Base-by-base conservation (phyloP, 768 basidiomycete species). In the Suillus fuscotomentosus region DNA sequence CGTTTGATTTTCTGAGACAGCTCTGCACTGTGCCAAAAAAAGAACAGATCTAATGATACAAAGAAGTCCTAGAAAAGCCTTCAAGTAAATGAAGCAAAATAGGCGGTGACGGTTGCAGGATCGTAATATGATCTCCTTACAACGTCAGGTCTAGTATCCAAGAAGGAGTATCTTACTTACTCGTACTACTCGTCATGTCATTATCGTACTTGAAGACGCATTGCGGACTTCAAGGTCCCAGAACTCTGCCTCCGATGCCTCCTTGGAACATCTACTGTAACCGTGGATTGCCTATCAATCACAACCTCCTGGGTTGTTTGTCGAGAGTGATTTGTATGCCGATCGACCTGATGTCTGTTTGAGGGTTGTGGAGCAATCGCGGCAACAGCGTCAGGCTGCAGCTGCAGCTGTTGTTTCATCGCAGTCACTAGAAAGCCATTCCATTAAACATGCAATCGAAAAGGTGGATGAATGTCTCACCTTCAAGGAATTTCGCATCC, bases 401-500 rank as follows among this genome's bases (percentile, higher is more conserved):
- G 56, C n/a, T 57, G 27, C 45, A 68, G 75, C 47, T 66, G 71
- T 61, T 27, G 65, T 65, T 39, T 73, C 39, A 75, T 72, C 27
- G 73, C 75, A 34, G 69, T 67, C 22, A 77, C 75, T 77, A 45
- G 43, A 41, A 61, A 72, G 65, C 54, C 27, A 62, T 31, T 27
- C 65, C 10, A 36, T 20, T 38, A 24, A n/a, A 48, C 42, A 42
- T 13, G 8, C 14, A 22, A 17, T 14, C 24, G 22, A 42, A 47
- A 22, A 63, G 41, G 17, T 59, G 5, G 61, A 27, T 24, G 22
- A 27, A 48, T 47, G 27, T 74, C 77, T 61, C 56, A 91, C 91
- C 86, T 80, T 89, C 86, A 42, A 88, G 72, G 45, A 89, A 71
- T 73, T 87, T 87, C 11, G 82, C 73, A 67, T 92, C 91, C 27